These are phyloP conservation scores for Mycena leptocephala DNA, from an alignment of 768 basidiomycete genomes.

Conservation along the genomic window DNA sequence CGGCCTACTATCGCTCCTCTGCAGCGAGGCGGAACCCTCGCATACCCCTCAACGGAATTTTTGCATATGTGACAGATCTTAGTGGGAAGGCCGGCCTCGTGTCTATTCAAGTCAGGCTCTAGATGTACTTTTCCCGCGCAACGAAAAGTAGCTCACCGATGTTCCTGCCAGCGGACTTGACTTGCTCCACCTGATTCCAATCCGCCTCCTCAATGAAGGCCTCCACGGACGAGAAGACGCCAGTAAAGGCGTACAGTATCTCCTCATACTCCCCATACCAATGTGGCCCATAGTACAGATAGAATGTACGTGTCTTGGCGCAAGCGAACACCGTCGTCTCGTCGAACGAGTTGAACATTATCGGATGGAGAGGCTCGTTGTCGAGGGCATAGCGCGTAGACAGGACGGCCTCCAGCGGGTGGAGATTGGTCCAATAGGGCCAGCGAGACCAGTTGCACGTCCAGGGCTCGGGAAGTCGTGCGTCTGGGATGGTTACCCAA, in stretches of 20 bases:
- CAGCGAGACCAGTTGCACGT: slow-evolving; percentile 10
- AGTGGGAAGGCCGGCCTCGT: background rate
- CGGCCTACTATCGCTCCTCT: background rate
- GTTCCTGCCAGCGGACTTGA: background rate
- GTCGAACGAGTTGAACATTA: background rate
- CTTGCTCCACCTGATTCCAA: slow-evolving; percentile 1
- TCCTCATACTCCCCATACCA: background rate
- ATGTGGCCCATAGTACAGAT: background rate
- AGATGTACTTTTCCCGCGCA: background rate
- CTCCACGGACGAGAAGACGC: slow-evolving; percentile 4
- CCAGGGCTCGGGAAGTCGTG: background rate
- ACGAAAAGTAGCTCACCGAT: background rate
- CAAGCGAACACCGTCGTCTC: background rate
- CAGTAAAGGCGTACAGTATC: background rate
- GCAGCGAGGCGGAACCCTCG: background rate
- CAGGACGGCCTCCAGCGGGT: background rate
- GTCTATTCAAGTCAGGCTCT: background rate
- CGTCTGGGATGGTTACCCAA: slow-evolving; percentile 1
- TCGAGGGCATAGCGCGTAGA: background rate
- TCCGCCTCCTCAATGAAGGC: slow-evolving; percentile 19
- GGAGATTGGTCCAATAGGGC: background rate
- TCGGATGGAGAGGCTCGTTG: background rate
- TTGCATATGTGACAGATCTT: background rate
- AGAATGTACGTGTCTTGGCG: background rate
- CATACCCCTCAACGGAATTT: background rate